These are phyloP conservation scores for Trichoderma sp. DNA, from an alignment of 2,329 filamentous ascomycete genomes.

Conservation along the genomic window DNA sequence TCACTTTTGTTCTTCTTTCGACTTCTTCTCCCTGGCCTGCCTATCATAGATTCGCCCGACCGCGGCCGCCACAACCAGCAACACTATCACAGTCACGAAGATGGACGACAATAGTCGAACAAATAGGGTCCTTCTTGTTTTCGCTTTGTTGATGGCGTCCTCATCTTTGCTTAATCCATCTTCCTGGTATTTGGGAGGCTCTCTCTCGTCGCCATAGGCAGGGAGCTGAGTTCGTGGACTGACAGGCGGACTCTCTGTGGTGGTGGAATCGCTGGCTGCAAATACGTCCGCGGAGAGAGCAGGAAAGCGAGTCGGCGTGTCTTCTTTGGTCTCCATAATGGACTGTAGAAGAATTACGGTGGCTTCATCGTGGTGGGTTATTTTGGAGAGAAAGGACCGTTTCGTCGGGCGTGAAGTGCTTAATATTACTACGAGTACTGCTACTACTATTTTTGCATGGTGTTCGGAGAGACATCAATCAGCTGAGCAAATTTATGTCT, in stretches of 20 bases:
- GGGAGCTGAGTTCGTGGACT: slow-evolving; percentile 23
- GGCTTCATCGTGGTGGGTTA: neutral
- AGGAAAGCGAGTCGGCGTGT: slow-evolving; percentile 18
- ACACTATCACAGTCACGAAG: slow-evolving; percentile 28
- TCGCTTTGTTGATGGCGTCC: slow-evolving; percentile 13
- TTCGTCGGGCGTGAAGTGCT: neutral
- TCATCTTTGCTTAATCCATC: neutral
- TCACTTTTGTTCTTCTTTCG: neutral
- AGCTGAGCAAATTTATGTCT: neutral
- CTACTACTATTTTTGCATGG: neutral
- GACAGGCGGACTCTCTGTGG: slow-evolving; percentile 17
- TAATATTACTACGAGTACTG: neutral
- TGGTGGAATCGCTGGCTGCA: slow-evolving; percentile 15
- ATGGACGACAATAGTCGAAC: slow-evolving; percentile 27
- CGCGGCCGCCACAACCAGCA: slow-evolving; percentile 28
- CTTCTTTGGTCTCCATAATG: slow-evolving; percentile 22
- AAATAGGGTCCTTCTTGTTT: slow-evolving; percentile 23
- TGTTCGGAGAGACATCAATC: neutral
- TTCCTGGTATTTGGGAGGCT: slow-evolving; percentile 23
- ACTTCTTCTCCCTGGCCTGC: neutral
- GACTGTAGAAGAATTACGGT: neutral
- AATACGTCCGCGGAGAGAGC: slow-evolving; percentile 15
- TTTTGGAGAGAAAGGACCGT: neutral
- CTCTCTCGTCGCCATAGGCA: slow-evolving; percentile 25
- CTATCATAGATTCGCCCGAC: slow-evolving; percentile 24